These are phyloP conservation scores for Penicillium sp. DNA, from an alignment of 2,329 filamentous ascomycete genomes.

Conservation along the genomic window DNA sequence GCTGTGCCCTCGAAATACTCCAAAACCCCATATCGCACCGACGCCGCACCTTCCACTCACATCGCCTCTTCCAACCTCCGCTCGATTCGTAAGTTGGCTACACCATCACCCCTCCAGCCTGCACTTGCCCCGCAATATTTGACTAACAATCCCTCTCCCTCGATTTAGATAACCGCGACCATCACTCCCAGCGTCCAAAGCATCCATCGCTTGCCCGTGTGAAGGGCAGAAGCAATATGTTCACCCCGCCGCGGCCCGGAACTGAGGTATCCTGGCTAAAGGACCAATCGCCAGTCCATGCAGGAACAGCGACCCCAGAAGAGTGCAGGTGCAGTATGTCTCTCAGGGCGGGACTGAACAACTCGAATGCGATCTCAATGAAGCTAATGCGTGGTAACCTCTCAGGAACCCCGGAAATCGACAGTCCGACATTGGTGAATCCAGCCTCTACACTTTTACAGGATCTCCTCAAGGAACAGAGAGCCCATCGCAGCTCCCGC, in stretches of 20 bases:
- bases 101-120: background rate
- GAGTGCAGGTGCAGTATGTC: constrained; percentile 25
- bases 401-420: constrained; percentile 34
- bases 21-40: constrained; percentile 29
- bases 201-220: constrained; percentile 35
- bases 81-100: constrained; percentile 26
- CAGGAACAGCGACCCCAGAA: constrained; percentile 26
- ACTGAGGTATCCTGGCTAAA: constrained; percentile 35
- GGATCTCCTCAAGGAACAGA: constrained; percentile 45
- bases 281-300: constrained; percentile 31
- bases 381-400: constrained; percentile 5
- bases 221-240: constrained; percentile 35
- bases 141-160: constrained; percentile 3
- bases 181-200: constrained; percentile 26
- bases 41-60: constrained; percentile 18
- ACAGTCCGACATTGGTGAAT: constrained; percentile 38
- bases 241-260: constrained; percentile 30
- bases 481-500: constrained; percentile 39
- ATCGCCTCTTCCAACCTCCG: constrained; percentile 23
- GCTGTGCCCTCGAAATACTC: constrained; percentile 27
- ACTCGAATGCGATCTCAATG: background rate
- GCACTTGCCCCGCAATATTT: background rate
- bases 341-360: background rate
- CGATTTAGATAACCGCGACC: background rate
- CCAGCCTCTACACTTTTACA: constrained; percentile 44